These are phyloP conservation scores for Knoxdaviesia capensis DNA, from an alignment of 2,329 filamentous ascomycete species.

Conservation along the genomic window DNA sequence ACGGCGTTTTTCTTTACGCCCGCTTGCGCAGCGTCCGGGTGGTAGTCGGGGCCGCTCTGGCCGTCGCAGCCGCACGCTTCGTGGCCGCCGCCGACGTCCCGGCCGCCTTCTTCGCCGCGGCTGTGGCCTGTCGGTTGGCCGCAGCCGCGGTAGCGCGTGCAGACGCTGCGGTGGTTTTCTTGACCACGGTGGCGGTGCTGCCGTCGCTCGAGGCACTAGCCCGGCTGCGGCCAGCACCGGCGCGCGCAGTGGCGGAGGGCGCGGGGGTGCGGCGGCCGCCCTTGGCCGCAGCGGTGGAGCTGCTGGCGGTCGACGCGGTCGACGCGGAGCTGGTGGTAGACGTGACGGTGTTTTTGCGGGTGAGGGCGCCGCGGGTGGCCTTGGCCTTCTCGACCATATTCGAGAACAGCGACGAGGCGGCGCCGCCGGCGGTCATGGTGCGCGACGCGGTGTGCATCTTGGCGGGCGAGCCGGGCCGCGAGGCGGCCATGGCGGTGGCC, in stretches of 20 bases:
- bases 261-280: slow-evolving; percentile 15
- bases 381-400: slow-evolving; percentile 42
- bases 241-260: slow-evolving; percentile 16
- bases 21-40: slow-evolving; percentile 36
- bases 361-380: slow-evolving; percentile 25
- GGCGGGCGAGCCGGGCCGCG: slow-evolving; percentile 38
- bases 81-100: slow-evolving; percentile 32
- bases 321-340: slow-evolving; percentile 23
- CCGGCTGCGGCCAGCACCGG: slow-evolving; percentile 15
- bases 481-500: slow-evolving; percentile 24
- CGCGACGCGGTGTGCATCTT: slow-evolving; percentile 18
- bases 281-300: slow-evolving; percentile 9
- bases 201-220: slow-evolving; percentile 42
- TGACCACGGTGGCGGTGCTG: slow-evolving; percentile 44
- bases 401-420: slow-evolving; percentile 22
- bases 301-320: slow-evolving; percentile 22
- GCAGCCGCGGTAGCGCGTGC: slow-evolving; percentile 12
- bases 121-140: slow-evolving; percentile 10
- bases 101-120: slow-evolving; percentile 26
- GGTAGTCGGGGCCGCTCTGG: slow-evolving; percentile 22
- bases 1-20: slow-evolving; percentile 11
- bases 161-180: slow-evolving; percentile 21
- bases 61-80: slow-evolving; percentile 26
- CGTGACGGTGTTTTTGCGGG: slow-evolving; percentile 24
- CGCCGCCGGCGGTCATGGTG: slow-evolving; percentile 17